A percentile compares a stretch with the other conserved stretches of the same genome.
phyloP scores from a whole-genome alignment of 495 filamentous ascomycete species.

The Tuber borchii region DNA sequence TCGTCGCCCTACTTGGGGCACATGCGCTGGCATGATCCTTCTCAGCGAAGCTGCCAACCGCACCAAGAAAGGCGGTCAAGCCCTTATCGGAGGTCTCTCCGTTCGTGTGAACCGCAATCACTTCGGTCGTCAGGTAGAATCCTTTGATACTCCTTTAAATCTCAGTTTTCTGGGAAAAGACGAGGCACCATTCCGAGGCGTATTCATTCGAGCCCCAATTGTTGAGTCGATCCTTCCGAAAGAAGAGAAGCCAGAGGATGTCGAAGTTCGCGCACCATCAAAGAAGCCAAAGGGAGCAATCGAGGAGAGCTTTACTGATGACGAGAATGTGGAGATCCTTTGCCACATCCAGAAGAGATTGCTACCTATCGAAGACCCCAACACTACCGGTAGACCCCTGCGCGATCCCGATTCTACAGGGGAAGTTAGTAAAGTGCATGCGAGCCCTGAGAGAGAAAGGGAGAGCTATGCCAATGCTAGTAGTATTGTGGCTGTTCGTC shows the following conservation, averaged over 20 bases:
- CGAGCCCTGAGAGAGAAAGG: slow-evolving; percentile 45
- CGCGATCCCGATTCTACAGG: slow-evolving; percentile 11
- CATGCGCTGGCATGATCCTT: slow-evolving; percentile 89
- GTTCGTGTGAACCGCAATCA: slow-evolving; percentile 92
- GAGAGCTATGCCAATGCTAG: slow-evolving; percentile 50
- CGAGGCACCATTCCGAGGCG: slow-evolving; percentile 60
- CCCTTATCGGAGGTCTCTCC: slow-evolving; percentile 85
- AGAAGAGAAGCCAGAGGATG: slow-evolving; percentile 50
- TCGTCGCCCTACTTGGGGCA: slow-evolving; percentile 87
- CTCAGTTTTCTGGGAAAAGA: slow-evolving; percentile 61
- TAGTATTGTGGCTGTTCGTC: slow-evolving; percentile 76
- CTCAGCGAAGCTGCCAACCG: slow-evolving; percentile 81
- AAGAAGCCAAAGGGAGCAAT: slow-evolving; percentile 25
- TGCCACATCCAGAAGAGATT: slow-evolving; percentile 49
- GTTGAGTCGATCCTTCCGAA: slow-evolving; percentile 71
- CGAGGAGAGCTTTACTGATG: slow-evolving; percentile 24
- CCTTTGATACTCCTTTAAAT: slow-evolving; percentile 71
- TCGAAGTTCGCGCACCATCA: slow-evolving; percentile 60
- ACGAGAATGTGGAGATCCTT: slow-evolving; percentile 53
- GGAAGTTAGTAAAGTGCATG: slow-evolving; percentile 4
- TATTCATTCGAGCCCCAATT: slow-evolving; percentile 92
- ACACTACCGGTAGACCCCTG: slow-evolving; percentile 43
- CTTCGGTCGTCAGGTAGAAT: slow-evolving; percentile 90
- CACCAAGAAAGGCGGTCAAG: slow-evolving; percentile 85
- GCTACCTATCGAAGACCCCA: slow-evolving; percentile 40